These are phyloP conservation scores for Hemerocallis citrina DNA, from an alignment of 106 monocot species.

Conservation along the genomic window DNA sequence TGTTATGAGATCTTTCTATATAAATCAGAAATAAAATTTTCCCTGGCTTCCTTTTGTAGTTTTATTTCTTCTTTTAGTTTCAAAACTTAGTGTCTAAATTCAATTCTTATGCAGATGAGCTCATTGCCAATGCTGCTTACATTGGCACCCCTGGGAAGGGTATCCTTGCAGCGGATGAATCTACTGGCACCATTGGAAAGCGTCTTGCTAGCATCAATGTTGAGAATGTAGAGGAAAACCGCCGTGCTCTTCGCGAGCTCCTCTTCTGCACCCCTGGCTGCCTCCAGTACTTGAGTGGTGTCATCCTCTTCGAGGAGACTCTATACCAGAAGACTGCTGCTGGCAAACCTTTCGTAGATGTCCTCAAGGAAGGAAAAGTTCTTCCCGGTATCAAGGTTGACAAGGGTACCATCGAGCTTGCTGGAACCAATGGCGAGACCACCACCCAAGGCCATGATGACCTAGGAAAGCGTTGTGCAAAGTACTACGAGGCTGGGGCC, in stretches of 20 bases:
- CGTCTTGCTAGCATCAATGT: constrained; percentile 40
- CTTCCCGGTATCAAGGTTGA: constrained; percentile 54
- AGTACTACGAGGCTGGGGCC: constrained; percentile 45
- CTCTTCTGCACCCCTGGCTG: constrained; percentile 41
- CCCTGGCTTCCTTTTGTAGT: no score
- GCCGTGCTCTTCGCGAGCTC: constrained; percentile 33
- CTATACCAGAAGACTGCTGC: constrained; percentile 37
- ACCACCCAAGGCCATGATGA: constrained; percentile 49
- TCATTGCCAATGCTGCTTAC: constrained; percentile 49
- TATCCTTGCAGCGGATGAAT: constrained; percentile 45
- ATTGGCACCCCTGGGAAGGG: constrained; percentile 44
- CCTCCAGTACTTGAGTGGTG: constrained; percentile 36
- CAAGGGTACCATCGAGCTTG: constrained; percentile 43
- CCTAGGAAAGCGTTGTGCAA: constrained; percentile 47
- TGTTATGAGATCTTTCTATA: no score
- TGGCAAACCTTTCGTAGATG: constrained; percentile 39
- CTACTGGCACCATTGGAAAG: constrained; percentile 41
- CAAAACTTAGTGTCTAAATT: no score
- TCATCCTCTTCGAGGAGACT: constrained; percentile 42
- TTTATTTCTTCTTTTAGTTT: no score
- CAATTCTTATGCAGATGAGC: constrained; percentile 28
- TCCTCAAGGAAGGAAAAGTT: constrained; percentile 43
- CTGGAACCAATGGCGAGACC: constrained; percentile 45
- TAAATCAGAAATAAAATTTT: no score
- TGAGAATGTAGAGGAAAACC: constrained; percentile 32